Evolutionary conservation across 352 stramenopile species (phyloP), one percentile per base, ranked within the genome.

Genomic region (Pythium grandisporangium): DNA sequence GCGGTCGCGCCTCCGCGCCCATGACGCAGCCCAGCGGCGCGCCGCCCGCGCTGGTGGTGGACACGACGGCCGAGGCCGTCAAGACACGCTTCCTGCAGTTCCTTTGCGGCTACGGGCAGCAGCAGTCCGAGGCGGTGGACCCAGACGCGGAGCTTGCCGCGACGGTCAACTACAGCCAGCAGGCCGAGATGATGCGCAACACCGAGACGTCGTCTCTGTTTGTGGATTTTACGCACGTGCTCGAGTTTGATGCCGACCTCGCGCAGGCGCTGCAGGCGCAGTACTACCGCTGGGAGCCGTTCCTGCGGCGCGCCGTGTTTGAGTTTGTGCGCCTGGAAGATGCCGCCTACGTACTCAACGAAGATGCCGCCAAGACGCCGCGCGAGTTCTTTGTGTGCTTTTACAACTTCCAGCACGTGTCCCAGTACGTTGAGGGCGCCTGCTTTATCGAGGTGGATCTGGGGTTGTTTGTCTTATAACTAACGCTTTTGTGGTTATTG

Each of bases 351-450:
- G 83, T 73, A 30, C 55, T 89, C 37, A 86, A 83, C 32, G 76
- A 89, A 21, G 76, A 89, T 54, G 76, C 76, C 51, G 78, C 75
- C 57, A 86, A 85, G 58, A 73, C 68, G 14, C 76, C 76, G 42
- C 51, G 79, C 30, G 80, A 93, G 57, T 90, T 89, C 38, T 93
- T 93, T 36, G 80, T 93, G 21, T 91, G 79, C 48, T 93, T 93
- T 47, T 93, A 93, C 66, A 93, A 93, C 55, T 91, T 93, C 50
- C 76, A 86, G 45, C 73, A 89, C 40, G 76, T 89, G 23, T 86
- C 76, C 1, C 73, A 86, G 74, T 87, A 69, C 43, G 66, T 68
- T 17, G 19, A n/a, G n/a, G n/a, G n/a, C n/a, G n/a, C n/a, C n/a
- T n/a, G n/a, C n/a, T n/a, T n/a, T n/a, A n/a, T n/a, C n/a, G n/a